Base-by-base conservation (phyloP, 371 early-diverging fungal genomes). In the Rhizopus stolonifer region DNA sequence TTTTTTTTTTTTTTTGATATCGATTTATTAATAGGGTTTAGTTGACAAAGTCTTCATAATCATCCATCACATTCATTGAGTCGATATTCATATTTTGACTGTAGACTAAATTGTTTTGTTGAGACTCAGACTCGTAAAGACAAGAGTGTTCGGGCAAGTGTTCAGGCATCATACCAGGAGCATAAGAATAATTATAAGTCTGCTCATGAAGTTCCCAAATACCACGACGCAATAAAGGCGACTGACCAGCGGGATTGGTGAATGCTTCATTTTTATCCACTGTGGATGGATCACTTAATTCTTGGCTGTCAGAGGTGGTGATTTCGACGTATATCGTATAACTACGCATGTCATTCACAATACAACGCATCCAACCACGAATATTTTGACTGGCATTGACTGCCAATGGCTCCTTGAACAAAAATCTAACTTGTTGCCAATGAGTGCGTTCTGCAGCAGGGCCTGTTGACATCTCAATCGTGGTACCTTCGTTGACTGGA, bases 371-470 rank as follows among this genome's bases (percentile, higher is more conserved):
- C 85, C 87, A 84, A 2, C 99, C 99, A 14, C 78, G 76, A 25
- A 98, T 70, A 0, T 69, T 68, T 69, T 96, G 92, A 17, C 85
- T 89, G 0, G 92, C 88, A 70, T 98, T 98, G 11, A 96, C 92
- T 0, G 96, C 99, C 33, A 98, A 67, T 3, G 99, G 99, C 64
- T 94, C 94, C 60, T 88, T 86, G 45, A 97, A 86, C 42, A 97
- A 60, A 71, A 98, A 90, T 2, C 99, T 88, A 1, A 95, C 91
- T 75, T 98, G 97, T 58, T 98, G 96, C 99, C 99, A 98, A 65
- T 98, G 99, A 1, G 99, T 98, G 18, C 86, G 82, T 23, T 93
- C 92, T 5, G 91, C 85, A 15, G 75, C 60, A 3, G 96, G 97
- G 0, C 85, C 81, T 2, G 97, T 96, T 1, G 92, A 88, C 84